These are phyloP conservation scores for Globisporangium perplexum DNA, from an alignment of 352 stramenopile species.

Conservation along the genomic window DNA sequence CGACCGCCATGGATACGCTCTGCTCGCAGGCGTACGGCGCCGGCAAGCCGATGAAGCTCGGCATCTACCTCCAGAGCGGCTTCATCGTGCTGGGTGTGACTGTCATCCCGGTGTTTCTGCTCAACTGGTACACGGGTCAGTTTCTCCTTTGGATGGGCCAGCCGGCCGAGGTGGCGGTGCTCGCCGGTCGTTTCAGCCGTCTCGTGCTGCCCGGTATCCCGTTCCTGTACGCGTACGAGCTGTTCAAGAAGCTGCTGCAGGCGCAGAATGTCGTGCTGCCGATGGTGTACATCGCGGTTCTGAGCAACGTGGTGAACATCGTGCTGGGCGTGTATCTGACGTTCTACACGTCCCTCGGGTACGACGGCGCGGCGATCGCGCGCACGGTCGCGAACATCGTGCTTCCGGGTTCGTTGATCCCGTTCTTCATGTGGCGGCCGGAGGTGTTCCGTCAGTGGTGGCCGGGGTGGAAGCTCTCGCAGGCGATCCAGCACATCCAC, in stretches of 20 bases:
- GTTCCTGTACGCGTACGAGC: constrained; percentile 81
- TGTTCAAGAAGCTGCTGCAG: constrained; percentile 83
- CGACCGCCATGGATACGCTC: constrained; percentile 86
- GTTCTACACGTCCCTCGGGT: constrained; percentile 75
- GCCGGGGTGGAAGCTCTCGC: constrained; percentile 54
- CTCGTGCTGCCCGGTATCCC: constrained; percentile 68
- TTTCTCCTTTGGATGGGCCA: constrained; percentile 70
- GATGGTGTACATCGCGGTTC: constrained; percentile 74
- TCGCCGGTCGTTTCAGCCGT: constrained; percentile 68
- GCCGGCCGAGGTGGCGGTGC: constrained; percentile 39
- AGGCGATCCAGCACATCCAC: constrained; percentile 41
- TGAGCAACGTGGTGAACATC: constrained; percentile 78
- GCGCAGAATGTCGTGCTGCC: constrained; percentile 82
- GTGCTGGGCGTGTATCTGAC: constrained; percentile 68
- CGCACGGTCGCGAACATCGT: constrained; percentile 49
- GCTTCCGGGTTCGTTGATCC: constrained; percentile 48
- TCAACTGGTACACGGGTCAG: constrained; percentile 70
- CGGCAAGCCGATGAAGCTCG: constrained; percentile 59
- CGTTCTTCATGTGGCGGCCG: constrained; percentile 58
- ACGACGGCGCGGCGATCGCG: constrained; percentile 73
- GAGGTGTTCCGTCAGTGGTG: constrained; percentile 43
- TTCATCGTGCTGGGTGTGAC: constrained; percentile 55
- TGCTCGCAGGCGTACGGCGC: constrained; percentile 82
- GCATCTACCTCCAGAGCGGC: constrained; percentile 81
- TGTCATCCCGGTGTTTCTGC: constrained; percentile 52